These are phyloP conservation scores for Rugonectria rugulosa DNA, from an alignment of 2,329 filamentous ascomycete species.

Conservation along the genomic window DNA sequence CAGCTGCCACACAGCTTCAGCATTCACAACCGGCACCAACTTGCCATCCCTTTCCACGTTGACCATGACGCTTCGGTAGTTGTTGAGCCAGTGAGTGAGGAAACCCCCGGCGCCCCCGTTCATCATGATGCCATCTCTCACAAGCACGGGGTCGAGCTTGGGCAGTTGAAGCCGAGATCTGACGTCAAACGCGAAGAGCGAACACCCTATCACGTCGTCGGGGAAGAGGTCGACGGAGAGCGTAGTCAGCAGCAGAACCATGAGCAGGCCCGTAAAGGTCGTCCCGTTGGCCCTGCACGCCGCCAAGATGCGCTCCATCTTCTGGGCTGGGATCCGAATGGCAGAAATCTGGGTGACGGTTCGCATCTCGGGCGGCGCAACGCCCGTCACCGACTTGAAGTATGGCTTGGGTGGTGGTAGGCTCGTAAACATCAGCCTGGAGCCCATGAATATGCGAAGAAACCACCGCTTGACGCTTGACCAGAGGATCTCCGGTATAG, in stretches of 20 bases:
- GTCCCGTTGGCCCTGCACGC: constrained; percentile 27
- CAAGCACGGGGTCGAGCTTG: not conserved
- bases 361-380: constrained; percentile 17
- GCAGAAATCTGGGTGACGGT: constrained; percentile 17
- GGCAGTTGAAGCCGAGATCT: constrained; percentile 8
- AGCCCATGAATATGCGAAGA: constrained; percentile 6
- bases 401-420: constrained; percentile 17
- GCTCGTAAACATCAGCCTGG: constrained; percentile 11
- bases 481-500: constrained; percentile 18
- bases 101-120: constrained; percentile 15
- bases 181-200: constrained; percentile 18
- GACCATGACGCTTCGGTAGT: constrained; percentile 13
- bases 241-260: constrained; percentile 26
- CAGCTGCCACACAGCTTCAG: constrained; percentile 15
- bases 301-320: constrained; percentile 16
- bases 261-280: constrained; percentile 33
- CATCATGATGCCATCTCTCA: constrained; percentile 16
- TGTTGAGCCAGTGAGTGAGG: constrained; percentile 18
- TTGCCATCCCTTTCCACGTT: not conserved
- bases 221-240: constrained; percentile 33
- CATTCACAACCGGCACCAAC: constrained; percentile 3
- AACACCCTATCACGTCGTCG: constrained; percentile 23
- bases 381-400: constrained; percentile 13
- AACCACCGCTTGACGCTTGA: not conserved
- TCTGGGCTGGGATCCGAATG: constrained; percentile 16